These are phyloP conservation scores for Aspergillus sp. DNA, from an alignment of 2,329 filamentous ascomycete genomes.

Conservation along the genomic window DNA sequence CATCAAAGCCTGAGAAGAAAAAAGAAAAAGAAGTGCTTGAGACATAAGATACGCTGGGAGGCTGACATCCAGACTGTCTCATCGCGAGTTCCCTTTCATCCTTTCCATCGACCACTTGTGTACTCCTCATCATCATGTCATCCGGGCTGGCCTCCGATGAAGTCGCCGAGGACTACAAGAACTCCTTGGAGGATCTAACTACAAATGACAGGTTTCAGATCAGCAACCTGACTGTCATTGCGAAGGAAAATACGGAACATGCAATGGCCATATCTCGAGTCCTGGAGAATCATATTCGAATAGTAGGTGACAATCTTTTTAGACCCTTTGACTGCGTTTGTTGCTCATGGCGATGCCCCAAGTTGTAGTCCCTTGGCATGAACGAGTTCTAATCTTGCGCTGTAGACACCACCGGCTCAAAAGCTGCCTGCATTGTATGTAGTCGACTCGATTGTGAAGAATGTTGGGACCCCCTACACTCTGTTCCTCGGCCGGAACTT, in stretches of 20 bases:
- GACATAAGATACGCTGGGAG: slow-evolving; percentile 15
- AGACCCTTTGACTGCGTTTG: slow-evolving; percentile 16
- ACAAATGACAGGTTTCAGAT: slow-evolving; percentile 94
- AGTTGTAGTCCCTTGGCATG: slow-evolving; percentile 29
- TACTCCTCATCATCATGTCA: slow-evolving; percentile 64
- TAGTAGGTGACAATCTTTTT: slow-evolving; percentile 66
- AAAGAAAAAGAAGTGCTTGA: slow-evolving; percentile 19
- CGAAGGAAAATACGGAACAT: slow-evolving; percentile 95
- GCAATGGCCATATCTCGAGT: slow-evolving; percentile 90
- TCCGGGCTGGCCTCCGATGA: slow-evolving; percentile 70
- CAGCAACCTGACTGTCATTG: slow-evolving; percentile 95
- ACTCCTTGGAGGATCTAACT: slow-evolving; percentile 87
- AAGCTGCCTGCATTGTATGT: slow-evolving; percentile 97
- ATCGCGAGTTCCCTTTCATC: slow-evolving; percentile 15
- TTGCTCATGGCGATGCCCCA: slow-evolving; percentile 13
- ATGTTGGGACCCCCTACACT: slow-evolving; percentile 96
- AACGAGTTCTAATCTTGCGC: slow-evolving; percentile 40
- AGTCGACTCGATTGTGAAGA: slow-evolving; percentile 97
- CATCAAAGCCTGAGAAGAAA: slow-evolving; percentile 8
- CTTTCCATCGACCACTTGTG: slow-evolving; percentile 16
- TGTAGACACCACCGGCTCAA: slow-evolving; percentile 80
- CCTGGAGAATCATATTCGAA: slow-evolving; percentile 89
- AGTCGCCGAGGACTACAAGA: slow-evolving; percentile 92
- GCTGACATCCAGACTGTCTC: background rate
- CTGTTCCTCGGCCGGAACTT: slow-evolving; percentile 91